Base-by-base conservation (phyloP, 768 basidiomycete genomes). In the Sporobolomyces roseus region DNA sequence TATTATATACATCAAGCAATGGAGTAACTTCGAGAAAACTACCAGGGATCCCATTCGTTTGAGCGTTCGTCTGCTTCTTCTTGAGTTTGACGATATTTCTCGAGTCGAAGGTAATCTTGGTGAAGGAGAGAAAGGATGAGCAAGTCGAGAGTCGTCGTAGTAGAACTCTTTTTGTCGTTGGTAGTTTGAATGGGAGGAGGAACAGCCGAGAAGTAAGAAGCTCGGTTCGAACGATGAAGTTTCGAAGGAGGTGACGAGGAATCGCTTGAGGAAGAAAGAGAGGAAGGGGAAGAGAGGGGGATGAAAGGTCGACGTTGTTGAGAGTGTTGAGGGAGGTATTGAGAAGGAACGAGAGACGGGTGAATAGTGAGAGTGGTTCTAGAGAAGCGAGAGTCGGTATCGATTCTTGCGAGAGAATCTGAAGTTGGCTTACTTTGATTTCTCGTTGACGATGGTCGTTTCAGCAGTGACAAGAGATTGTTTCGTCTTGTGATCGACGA, bases 41-140 rank as follows among this genome's bases (percentile, higher is more conserved):
- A 58, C 56, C 56, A 58, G 25, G 56, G 25, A 35, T 56, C 54
- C 54, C 54, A 56, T 27, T 58, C 56, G 56, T 58, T 58, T 32
- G 35, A 38, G 12, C 25, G 12, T 56, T 36, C 36, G 35, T 56
- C 54, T 5, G 54, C 33, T 25, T 56, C 54, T 27, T 36, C 23
- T 36, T 38, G 35, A 13, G 6, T 3, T 43, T 58, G 56, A 27
- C 38, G 38, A 45, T 58, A 38, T 10, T 45, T 41, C 4, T 43
- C 25, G 3, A 43, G n/a, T 2, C 56, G 5, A 3, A 7, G 38
- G 56, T 58, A 58, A 38, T 58, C 56, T 58, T 58, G 56, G 29
- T 58, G 56, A 12, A 58, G 29, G 27, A 58, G 41, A n/a, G 56
- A 58, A 16, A 58, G 56, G 56, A 58, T 58, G 38, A 58, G 38